Evolutionary conservation across 2,329 filamentous ascomycete species (phyloP), one percentile per base, ranked within the genome.

Genomic region (Aotearoamyces nothofagi): DNA sequence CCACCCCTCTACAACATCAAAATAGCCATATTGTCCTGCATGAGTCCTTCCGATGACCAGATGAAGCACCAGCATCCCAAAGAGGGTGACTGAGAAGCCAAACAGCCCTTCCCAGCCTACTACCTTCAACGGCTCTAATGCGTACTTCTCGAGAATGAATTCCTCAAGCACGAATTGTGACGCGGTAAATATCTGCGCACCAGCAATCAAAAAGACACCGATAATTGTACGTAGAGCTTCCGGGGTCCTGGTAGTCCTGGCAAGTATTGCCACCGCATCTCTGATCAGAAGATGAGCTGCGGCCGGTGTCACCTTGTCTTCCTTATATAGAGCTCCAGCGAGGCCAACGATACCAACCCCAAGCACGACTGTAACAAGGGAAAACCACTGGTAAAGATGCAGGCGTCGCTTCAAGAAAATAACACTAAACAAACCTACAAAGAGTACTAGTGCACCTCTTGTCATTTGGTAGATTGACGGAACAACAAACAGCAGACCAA

Each of bases 391-490:
- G 60, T 87, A 94, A n/a, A 79, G 50, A 36, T 74, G 69, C 17
- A 98, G 63, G 41, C 71, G 77, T 26, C 83, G 71, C 44, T 72
- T 76, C 33, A 98, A 61, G 53, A 98, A 96, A 9, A 92, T 46
- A 15, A 98, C 86, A 46, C 84, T 93, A 57, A 98, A 94, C 0
- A 96, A 59, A 0, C 90, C 90, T 12, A 98, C 90, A 44, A 98
- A 98, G 5, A 98, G 65, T 3, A 98, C 87, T 23, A 98, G 64
- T 1, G 90, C 90, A 6, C 90, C 90, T 34, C 90, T 67, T 1
- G 87, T 96, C 90, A 98, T 98, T 57, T 98, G 90, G 56, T 94
- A 98, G 47, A 98, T 94, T 35, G 82, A 92, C 2, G 90, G 83
- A 9, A 82, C 90, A 14, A 96, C 86, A 50, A 96, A 86, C 27